These are phyloP conservation scores for Aspergillus neoniger DNA, from an alignment of 2,329 filamentous ascomycete genomes.

Conservation along the genomic window DNA sequence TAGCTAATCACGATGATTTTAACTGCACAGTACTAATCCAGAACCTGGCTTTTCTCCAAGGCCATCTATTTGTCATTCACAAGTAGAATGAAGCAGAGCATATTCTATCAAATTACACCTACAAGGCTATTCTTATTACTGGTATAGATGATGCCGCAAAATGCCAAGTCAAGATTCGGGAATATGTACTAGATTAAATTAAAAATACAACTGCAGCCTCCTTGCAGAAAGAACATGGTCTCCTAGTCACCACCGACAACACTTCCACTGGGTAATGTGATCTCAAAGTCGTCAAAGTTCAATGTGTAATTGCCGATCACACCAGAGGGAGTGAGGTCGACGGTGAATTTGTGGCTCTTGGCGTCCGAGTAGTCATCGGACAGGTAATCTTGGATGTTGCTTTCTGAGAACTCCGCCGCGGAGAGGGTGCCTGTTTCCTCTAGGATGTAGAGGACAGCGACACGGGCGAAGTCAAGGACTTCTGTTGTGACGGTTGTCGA, in stretches of 20 bases:
- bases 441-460: constrained; percentile 46
- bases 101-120: neutral
- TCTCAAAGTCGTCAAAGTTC: constrained; percentile 40
- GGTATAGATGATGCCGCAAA: neutral
- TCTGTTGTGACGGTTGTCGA: constrained; percentile 20
- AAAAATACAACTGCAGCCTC: neutral
- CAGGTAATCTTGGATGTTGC: constrained; percentile 37
- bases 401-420: constrained; percentile 32
- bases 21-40: no score
- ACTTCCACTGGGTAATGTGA: constrained; percentile 26
- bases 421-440: constrained; percentile 36
- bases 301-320: constrained; percentile 33
- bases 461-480: constrained; percentile 38
- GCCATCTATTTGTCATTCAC: no score
- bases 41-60: no score
- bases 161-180: neutral
- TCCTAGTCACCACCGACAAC: constrained; percentile 26
- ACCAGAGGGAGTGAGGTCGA: constrained; percentile 25
- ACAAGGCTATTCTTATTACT: neutral
- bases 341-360: constrained; percentile 21
- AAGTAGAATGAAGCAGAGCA: no score
- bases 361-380: constrained; percentile 26
- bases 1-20: no score
- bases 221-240: neutral
- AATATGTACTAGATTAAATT: neutral